Percentiles rank a stretch among this genome's conserved stretches.
Evolutionary conservation across 768 basidiomycete species (phyloP).

Genomic region (Tulasnella sp.): DNA sequence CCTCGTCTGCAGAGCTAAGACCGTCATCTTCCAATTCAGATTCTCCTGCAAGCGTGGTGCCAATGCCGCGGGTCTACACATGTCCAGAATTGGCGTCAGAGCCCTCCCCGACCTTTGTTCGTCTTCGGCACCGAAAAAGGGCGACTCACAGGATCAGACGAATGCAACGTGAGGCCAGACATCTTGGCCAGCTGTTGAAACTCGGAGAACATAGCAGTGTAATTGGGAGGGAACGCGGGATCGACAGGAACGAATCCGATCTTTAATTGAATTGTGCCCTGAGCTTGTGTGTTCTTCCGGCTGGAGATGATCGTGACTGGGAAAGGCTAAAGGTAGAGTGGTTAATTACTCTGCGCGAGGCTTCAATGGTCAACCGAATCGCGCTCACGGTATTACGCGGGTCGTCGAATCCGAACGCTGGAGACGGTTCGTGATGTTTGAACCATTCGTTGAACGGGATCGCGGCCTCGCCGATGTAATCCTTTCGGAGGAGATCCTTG

Average conservation of each 20-base stretch:
- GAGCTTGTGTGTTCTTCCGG: conserved; percentile 49
- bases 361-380: conserved; percentile 1
- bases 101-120: neutral
- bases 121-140: neutral
- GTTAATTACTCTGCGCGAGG: neutral
- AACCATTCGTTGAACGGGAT: conserved; percentile 85
- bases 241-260: conserved; percentile 57
- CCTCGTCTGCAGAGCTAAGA: conserved; percentile 54
- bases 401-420: conserved; percentile 54
- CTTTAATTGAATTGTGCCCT: conserved; percentile 58
- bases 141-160: conserved; percentile 66
- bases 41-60: conserved; percentile 53
- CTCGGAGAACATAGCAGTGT: conserved; percentile 59
- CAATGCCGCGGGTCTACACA: conserved; percentile 74
- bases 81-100: conserved; percentile 13
- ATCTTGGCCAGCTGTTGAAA: conserved; percentile 61
- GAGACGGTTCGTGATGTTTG: conserved; percentile 38
- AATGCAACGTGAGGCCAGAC: conserved; percentile 53
- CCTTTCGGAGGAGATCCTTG: conserved; percentile 79
- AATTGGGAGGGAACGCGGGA: conserved; percentile 46
- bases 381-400: conserved; percentile 61
- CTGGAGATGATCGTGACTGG: conserved; percentile 46
- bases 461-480: conserved; percentile 87
- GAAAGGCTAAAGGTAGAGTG: conserved; percentile 43
- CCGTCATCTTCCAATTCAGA: conserved; percentile 72